Base-by-base conservation (phyloP, 768 basidiomycete genomes). In the Russula sp. region DNA sequence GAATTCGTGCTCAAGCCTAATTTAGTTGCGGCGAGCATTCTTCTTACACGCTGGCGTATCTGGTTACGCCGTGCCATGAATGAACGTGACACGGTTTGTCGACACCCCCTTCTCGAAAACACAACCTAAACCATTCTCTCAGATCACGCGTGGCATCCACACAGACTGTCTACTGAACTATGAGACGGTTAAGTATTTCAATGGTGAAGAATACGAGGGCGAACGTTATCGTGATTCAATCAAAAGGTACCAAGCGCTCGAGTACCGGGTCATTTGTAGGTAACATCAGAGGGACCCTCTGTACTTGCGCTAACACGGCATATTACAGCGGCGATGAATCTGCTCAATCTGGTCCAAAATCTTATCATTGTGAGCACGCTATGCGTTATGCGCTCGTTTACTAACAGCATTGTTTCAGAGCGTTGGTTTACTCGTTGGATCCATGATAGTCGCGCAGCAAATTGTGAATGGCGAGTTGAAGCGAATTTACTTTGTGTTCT, bases 101-200 rank as follows among this genome's bases (percentile, higher is more conserved):
- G 2, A 42, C 38, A 36, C 18, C 51, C 38, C 28, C 58, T 18
- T 61, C 59, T 24, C 20, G 20, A 59, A 52, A 64, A 42, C 7
- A 57, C 13, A 13, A 20, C 49, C 57, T 44, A 56, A 46, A 52
- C 11, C 24, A 36, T 18, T 40, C 1, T 40, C 32, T 36, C 55
- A 88, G 86, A 75, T 87, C 28, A 92, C 87, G 26, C 84, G 92
- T 44, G 90, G 88, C 10, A 94, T 94, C 58, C 88, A 91, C 68
- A 87, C 89, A 5, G 92, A 94, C 70, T 86, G 85, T 69, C 75
- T 92, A 32, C 80, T 91, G 57, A 90, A 90, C 71, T 90, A 90
- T 65, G 89, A 90, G 73, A 92, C 91, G 5, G 88, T 93, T 69
- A 94, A 92, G 74, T 92, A 92, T 73, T 94, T 94, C 72, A 85